Base-by-base conservation (phyloP, 768 basidiomycete genomes). In the Suillus clintonianus region DNA sequence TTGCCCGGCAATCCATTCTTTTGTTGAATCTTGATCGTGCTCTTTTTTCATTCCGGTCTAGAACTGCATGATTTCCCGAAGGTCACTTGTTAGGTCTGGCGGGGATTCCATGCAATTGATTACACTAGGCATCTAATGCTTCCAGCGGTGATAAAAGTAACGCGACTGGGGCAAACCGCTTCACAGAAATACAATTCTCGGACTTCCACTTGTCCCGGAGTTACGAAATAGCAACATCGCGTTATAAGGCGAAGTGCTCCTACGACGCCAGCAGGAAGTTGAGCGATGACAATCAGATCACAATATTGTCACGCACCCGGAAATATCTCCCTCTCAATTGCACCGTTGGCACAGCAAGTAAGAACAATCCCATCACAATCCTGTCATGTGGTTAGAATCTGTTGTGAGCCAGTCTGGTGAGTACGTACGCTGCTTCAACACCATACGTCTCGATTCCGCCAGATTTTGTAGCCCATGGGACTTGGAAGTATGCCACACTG, bases 401-500 rank as follows among this genome's bases (percentile, higher is more conserved):
- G 51, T n/a, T 13, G 50, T 10, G 9, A 43, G 41, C 9, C 17
- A 0, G 1, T 14, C 42, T 5, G 24, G 22, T 5, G 36, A 47
- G 10, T 41, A 75, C 79, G 54, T 61, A 78, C 70, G 76, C 75
- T 48, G 79, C 79, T 64, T 81, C 81, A 41, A 72, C 71, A 15
- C 81, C 81, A 63, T 74, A 73, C 19, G 78, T 76, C 37, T 70
- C 64, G 27, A 80, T 63, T 5, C 70, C 76, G 36, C 80, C 80
- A 30, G 72, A 65, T 61, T 71, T 70, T 5, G 70, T 70, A 22
- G 80, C 71, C 81, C 80, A 80, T 0, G 77, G 76, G 19, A 81
- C 75, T 63, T 80, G 79, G 60, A 77, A 81, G 65, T 74, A 80
- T 10, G 79, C 79, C 45, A 80, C 77, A 11, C 70, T 62, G 51